Percentiles rank a stretch among this genome's conserved stretches.
phyloP scores from a whole-genome alignment of 257 asterid species.

The Salvia miltiorrhiza region DNA sequence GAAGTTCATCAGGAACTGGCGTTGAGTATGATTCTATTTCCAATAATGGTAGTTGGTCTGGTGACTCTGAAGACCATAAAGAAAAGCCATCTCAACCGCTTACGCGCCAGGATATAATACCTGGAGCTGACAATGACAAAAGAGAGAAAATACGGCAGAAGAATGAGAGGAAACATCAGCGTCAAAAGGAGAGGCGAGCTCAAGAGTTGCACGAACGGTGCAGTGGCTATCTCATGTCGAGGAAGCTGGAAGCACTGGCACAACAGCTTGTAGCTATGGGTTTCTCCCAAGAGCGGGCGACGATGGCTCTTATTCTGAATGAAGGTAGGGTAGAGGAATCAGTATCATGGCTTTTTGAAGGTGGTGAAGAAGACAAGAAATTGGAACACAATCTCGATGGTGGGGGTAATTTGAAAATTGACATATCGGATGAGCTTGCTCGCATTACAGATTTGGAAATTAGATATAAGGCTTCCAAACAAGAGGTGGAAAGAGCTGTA shows the following conservation, averaged over 20 bases:
- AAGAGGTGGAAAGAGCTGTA: constrained; percentile 84
- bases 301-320: constrained; percentile 85
- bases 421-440: constrained; percentile 85
- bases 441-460: constrained; percentile 59
- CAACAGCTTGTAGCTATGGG: constrained; percentile 94
- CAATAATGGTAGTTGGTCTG: constrained; percentile 93
- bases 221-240: constrained; percentile 61
- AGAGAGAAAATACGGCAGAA: constrained; percentile 62
- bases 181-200: constrained; percentile 74
- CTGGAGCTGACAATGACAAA: constrained; percentile 65
- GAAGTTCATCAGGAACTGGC: constrained; percentile 44
- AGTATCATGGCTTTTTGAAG: constrained; percentile 58
- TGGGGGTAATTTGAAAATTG: constrained; percentile 72
- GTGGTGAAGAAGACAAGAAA: constrained; percentile 45
- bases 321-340: constrained; percentile 94
- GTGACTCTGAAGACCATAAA: constrained; percentile 85
- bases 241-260: constrained; percentile 71
- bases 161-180: constrained; percentile 67
- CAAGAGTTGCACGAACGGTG: constrained; percentile 66
- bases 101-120: constrained; percentile 44
- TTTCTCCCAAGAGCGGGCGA: constrained; percentile 82
- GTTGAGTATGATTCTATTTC: constrained; percentile 71
- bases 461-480: constrained; percentile 68
- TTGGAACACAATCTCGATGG: constrained; percentile 44
- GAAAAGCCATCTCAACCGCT: constrained; percentile 39